Base-by-base conservation (phyloP, 768 basidiomycete species). In the Mycena olivaceomarginata region DNA sequence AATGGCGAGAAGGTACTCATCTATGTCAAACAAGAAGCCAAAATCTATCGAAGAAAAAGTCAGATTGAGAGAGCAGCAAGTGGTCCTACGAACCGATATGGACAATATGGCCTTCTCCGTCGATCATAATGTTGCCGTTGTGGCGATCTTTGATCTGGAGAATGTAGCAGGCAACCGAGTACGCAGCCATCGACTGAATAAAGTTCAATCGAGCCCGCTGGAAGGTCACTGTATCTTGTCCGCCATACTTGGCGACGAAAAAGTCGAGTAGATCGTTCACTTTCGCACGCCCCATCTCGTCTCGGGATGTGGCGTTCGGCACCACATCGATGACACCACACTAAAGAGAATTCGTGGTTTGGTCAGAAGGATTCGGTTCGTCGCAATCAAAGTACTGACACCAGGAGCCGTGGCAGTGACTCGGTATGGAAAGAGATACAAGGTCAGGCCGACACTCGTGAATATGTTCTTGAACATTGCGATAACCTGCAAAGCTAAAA, bases 381-480 rank as follows among this genome's bases (percentile, higher is more conserved):
- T 12, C 56, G n/a, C 37, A 25, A 71, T 12, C 70, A 15, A 37
- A 59, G 72, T 41, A 89, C 95, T 82, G 81, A 98, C 98, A 13
- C 98, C 98, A 12, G 98, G 97, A 15, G 93, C 97, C 9, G 98
- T 99, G 1, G 98, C 98, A 12, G 97, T 98, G 18, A 99, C 98
- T 57, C 98, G 93, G 82, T 99, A 99, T 0, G 98, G 98, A 85
- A 93, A 98, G 51, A 99, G 91, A 82, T 99, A 99, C 22, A 99
- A 87, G 3, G 94, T 95, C 71, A 99, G 88, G 1, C 98, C 98
- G 75, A 98, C 91, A 77, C 92, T 91, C 15, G 91, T 95, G 87
- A 98, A 99, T 73, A 99, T 94, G 84, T 98, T 99, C 87, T 99
- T 99, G 91, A 99, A 99, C 97, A 99, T 99, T 7, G 98, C 98